Base-by-base conservation (phyloP, 768 basidiomycete species). In the Trametes cinnabarina region DNA sequence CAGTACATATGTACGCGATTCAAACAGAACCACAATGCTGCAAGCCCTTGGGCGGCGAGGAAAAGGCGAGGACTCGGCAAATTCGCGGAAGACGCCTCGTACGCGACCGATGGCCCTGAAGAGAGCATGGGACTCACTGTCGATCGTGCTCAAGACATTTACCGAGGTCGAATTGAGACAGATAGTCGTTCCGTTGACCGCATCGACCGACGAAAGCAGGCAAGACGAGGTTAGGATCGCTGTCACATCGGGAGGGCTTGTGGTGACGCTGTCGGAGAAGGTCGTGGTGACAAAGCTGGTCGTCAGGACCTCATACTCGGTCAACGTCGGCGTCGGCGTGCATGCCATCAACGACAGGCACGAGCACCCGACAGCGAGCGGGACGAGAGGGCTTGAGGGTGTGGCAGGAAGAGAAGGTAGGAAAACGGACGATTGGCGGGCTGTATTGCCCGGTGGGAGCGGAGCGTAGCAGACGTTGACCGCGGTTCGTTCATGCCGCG, bases 301-400 rank as follows among this genome's bases (percentile, higher is more conserved):
- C 9, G 73, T 74, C 63, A 77, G 30, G 5, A 73, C 66, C 43
- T 68, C 71, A 57, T 76, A 80, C 43, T 68, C 67, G 6, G 80
- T 81, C 62, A 70, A 69, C 7, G 79, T 81, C 46, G 81, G 75
- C 49, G 72, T 69, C 20, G 77, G 68, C 35, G 67, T 67, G 63
- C 81, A 83, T 52, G 79, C 65, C 68, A 69, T 69, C 26, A 60
- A 60, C 58, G 41, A 28, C 46, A 48, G 51, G 37, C 55, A 37
- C 48, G 40, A 25, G 26, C 5, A 9, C 17, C 23, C 44, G 6
- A 34, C 14, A 35, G 54, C 44, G 54, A 43, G 19, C 14, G 35
- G 20, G 20, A 19, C 19, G 12, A 37, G 41, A 19, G 44, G 54
- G n/a, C n/a, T n/a, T n/a, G n/a, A n/a, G n/a, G n/a, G n/a, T n/a